These are phyloP conservation scores for Cladosporium austrohemisphaericum DNA, from an alignment of 2,329 filamentous ascomycete species.

Conservation along the genomic window DNA sequence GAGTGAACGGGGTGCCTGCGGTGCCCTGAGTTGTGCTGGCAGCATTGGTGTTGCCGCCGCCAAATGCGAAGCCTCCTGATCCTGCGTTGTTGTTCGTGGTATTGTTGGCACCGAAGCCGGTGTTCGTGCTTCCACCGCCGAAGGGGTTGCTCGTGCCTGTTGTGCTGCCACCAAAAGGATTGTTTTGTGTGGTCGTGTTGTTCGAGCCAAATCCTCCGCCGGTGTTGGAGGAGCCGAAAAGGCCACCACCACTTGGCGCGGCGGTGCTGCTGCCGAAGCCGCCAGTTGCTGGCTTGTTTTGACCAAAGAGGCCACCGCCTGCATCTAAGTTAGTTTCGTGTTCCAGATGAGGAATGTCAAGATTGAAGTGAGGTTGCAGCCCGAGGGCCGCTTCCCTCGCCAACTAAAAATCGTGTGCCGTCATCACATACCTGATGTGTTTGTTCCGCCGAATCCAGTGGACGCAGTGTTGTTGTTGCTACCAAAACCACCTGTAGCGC, in stretches of 20 bases:
- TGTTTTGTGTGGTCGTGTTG: slow-evolving; percentile 40
- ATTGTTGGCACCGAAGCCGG: slow-evolving; percentile 43
- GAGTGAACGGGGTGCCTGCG: slow-evolving; percentile 60
- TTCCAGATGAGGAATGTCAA: slow-evolving; percentile 37
- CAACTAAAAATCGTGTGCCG: neutral
- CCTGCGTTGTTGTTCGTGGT: slow-evolving; percentile 33
- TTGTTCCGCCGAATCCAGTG: slow-evolving; percentile 37
- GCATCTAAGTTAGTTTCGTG: slow-evolving; percentile 31
- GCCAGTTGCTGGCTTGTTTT: slow-evolving; percentile 27
- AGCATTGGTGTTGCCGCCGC: slow-evolving; percentile 39
- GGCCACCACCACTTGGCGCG: slow-evolving; percentile 22
- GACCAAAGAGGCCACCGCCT: slow-evolving; percentile 37
- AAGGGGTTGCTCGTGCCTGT: slow-evolving; percentile 29
- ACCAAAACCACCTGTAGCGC: slow-evolving; percentile 38
- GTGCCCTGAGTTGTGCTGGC: slow-evolving; percentile 60
- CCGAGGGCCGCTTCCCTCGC: neutral
- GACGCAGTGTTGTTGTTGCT: slow-evolving; percentile 20
- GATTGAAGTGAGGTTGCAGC: no score
- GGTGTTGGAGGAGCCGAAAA: slow-evolving; percentile 26
- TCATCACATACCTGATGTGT: slow-evolving; percentile 16
- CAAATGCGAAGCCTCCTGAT: slow-evolving; percentile 28
- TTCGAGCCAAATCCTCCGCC: slow-evolving; percentile 24
- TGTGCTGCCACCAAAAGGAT: slow-evolving; percentile 49
- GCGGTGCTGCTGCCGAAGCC: slow-evolving; percentile 34
- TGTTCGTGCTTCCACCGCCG: slow-evolving; percentile 36